A percentile compares a stretch with the other conserved stretches of the same genome.
These are phyloP conservation scores for Phytopythium litorale DNA, from an alignment of 352 stramenopile species.

Conservation along the genomic window DNA sequence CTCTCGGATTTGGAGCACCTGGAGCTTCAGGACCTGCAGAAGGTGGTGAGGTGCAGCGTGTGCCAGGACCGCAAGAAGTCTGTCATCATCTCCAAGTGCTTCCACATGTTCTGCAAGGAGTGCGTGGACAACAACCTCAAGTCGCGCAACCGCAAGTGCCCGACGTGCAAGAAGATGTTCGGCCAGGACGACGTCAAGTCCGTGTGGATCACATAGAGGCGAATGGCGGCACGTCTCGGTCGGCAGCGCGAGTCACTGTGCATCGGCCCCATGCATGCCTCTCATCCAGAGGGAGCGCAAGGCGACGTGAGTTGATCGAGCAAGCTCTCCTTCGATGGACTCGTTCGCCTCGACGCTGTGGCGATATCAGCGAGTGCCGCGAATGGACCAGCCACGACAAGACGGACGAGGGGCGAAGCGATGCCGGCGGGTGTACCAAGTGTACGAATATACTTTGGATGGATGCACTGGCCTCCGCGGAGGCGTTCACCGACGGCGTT, in stretches of 20 bases:
- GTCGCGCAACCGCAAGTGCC: constrained; percentile 87
- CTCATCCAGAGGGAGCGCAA: not conserved
- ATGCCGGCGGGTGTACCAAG: not conserved
- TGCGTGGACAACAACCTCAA: constrained; percentile 87
- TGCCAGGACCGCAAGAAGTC: constrained; percentile 83
- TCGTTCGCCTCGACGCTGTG: not conserved
- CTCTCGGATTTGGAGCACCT: constrained; percentile 74
- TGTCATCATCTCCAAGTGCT: constrained; percentile 88
- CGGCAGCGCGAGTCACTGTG: not conserved
- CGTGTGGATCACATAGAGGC: constrained; percentile 77
- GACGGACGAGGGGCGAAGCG: not conserved
- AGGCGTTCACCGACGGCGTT: too few species aligned
- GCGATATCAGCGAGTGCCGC: not conserved
- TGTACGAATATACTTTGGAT: constrained; percentile 4
- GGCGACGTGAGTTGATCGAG: not conserved
- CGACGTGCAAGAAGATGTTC: constrained; percentile 91
- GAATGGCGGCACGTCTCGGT: not conserved
- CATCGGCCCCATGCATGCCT: not conserved
- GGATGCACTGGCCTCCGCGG: not conserved
- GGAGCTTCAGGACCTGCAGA: constrained; percentile 79
- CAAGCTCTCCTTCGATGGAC: not conserved
- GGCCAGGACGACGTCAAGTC: constrained; percentile 85
- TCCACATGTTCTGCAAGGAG: constrained; percentile 88
- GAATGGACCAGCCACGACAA: not conserved
- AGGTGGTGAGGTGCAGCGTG: constrained; percentile 81